phyloP scores from a whole-genome alignment of 2,329 filamentous ascomycete species.

The Orbilia ellipsospora region DNA sequence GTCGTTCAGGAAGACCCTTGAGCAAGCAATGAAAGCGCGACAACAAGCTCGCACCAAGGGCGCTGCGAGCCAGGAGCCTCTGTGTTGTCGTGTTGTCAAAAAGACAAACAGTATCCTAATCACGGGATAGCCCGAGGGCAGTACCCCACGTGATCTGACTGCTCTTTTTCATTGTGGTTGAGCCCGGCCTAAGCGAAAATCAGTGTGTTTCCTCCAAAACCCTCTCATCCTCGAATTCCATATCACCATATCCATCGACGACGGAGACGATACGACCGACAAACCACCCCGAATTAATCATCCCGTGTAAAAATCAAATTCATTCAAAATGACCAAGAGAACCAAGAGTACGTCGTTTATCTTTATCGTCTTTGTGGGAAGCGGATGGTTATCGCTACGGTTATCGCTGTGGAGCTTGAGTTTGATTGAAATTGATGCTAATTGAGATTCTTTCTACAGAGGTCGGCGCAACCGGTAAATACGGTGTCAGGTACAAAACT shows the following conservation, averaged over 20 bases:
- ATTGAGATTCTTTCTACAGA: slow-evolving; percentile 65
- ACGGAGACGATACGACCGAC: slow-evolving; percentile 14
- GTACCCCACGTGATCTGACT: slow-evolving; percentile 50
- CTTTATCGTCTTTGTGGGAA: not conserved
- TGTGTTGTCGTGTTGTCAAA: slow-evolving; percentile 12
- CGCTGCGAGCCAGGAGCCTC: not conserved
- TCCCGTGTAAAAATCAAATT: slow-evolving; percentile 45
- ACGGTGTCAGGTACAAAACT: slow-evolving; percentile 86
- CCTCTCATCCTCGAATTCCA: slow-evolving; percentile 26
- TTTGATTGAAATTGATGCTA: slow-evolving; percentile 42
- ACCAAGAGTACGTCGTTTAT: slow-evolving; percentile 73
- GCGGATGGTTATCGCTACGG: no score
- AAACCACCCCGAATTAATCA: slow-evolving; percentile 52
- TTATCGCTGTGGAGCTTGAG: slow-evolving; percentile 20
- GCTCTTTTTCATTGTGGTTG: slow-evolving; percentile 47
- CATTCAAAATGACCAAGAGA: slow-evolving; percentile 89
- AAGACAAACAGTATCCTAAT: slow-evolving; percentile 9
- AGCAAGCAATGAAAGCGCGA: not conserved
- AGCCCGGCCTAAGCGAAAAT: slow-evolving; percentile 50
- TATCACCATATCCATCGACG: slow-evolving; percentile 41
- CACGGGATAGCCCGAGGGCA: slow-evolving; percentile 33
- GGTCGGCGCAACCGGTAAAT: slow-evolving; percentile 99
- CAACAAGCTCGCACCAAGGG: no score
- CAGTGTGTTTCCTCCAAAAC: slow-evolving; percentile 39
- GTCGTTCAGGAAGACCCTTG: not conserved